Conservation (phyloP, 2,329 filamentous ascomycete genomes). For the Corniculantispora saksenae region DNA sequence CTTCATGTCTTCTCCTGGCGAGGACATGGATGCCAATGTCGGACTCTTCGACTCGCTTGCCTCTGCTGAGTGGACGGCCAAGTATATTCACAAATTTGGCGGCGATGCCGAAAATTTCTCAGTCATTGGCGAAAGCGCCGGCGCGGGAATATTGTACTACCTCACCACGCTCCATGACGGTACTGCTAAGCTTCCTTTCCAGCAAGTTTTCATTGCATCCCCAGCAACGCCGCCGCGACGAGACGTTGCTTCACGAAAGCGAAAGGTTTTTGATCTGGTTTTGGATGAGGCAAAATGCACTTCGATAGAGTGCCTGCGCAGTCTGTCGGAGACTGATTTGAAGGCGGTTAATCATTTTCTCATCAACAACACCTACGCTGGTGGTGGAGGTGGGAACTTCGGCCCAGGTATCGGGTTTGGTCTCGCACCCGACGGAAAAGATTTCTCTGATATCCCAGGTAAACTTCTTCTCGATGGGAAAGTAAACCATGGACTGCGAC, state of each 20-base stretch:
- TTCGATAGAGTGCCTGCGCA: conserved; percentile 18
- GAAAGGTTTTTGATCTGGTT: conserved; percentile 18
- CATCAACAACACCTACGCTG: conserved; percentile 22
- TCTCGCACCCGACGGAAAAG: conserved; percentile 22
- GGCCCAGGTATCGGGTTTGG: conserved; percentile 25
- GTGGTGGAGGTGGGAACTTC: conserved; percentile 25
- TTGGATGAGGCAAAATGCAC: conserved; percentile 20
- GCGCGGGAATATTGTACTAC: conserved; percentile 55
- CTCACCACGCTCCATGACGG: conserved; percentile 50
- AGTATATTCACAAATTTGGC: conserved; percentile 54
- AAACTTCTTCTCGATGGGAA: conserved; percentile 17
- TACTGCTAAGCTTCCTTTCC: conserved; percentile 39
- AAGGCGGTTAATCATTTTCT: conserved; percentile 20
- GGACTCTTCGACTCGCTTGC: conserved; percentile 25
- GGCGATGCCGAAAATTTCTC: conserved; percentile 53
- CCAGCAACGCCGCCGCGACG: conserved; percentile 20
- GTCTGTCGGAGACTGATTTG: conserved; percentile 17
- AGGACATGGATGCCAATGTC: conserved; percentile 25
- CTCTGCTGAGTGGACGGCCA: conserved; percentile 23
- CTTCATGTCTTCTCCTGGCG: conserved; percentile 19
- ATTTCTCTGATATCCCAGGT: conserved; percentile 22
- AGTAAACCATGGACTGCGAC: conserved; percentile 14
- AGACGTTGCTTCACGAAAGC: conserved; percentile 18
- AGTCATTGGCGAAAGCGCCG: conserved; percentile 52
- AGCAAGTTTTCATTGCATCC: conserved; percentile 23